phyloP scores from a whole-genome alignment of 2,329 filamentous ascomycete species.

The Beauveria bassiana region DNA sequence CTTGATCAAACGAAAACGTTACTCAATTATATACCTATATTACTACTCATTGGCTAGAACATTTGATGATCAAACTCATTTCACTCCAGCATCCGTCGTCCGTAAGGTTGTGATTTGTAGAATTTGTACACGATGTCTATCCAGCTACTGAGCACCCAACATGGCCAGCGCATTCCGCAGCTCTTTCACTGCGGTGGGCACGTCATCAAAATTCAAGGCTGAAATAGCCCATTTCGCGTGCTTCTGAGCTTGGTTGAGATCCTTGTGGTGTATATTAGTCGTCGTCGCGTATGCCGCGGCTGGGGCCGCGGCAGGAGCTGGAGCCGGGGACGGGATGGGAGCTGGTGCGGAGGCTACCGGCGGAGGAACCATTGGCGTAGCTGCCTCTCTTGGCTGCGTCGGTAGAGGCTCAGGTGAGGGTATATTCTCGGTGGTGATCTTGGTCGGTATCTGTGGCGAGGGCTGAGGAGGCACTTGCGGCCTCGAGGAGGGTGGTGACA shows the following conservation, averaged over 20 bases:
- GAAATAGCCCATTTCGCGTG: slow-evolving; percentile 97
- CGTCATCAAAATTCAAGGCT: slow-evolving; percentile 92
- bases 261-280: slow-evolving; percentile 29
- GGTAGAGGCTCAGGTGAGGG: slow-evolving; percentile 16
- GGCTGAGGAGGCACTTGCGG: slow-evolving; percentile 22
- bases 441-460: slow-evolving; percentile 21
- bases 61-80: neutral
- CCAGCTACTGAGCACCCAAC: slow-evolving; percentile 49
- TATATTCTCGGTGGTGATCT: slow-evolving; percentile 18
- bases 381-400: slow-evolving; percentile 15
- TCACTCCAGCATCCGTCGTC: neutral
- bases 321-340: slow-evolving; percentile 11
- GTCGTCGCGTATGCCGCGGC: slow-evolving; percentile 11
- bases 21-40: neutral
- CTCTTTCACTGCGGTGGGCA: slow-evolving; percentile 81
- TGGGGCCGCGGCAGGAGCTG: slow-evolving; percentile 10
- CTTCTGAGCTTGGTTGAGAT: slow-evolving; percentile 80
- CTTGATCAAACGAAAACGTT: neutral
- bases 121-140: neutral
- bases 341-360: slow-evolving; percentile 6
- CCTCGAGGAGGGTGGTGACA: slow-evolving; percentile 10
- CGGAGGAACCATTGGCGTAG: slow-evolving; percentile 16
- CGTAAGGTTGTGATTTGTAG: neutral
- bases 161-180: slow-evolving; percentile 64
- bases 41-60: neutral